Evolutionary conservation across 768 basidiomycete genomes (phyloP), one percentile per base, ranked within the genome.

Genomic region (Termitomyces sp.): DNA sequence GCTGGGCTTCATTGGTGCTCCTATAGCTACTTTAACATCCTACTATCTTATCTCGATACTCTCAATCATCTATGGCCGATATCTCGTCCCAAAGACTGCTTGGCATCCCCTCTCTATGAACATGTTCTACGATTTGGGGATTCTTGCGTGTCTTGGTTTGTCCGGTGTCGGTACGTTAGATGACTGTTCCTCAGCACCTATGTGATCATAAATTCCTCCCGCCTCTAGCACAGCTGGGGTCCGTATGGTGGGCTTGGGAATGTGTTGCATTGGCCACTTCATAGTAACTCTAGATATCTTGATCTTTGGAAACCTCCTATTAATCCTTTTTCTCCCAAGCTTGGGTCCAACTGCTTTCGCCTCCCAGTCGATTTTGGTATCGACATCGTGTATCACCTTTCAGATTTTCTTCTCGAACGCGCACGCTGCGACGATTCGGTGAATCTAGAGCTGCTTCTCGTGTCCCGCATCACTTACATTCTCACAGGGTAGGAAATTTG

Each of bases 391-490:
- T 0, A 83, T 79, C 1, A 85, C 84, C 2, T 94, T 81, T 66
- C 93, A 95, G 67, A 85, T 87, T 1, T 91, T 92, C 0, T 92
- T 85, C 60, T 82, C 91, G 0, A 68, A 95, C 33, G 79, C 87
- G 56, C 80, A 94, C 2, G 94, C 93, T 4, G 75, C 87, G 5
- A 86, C 92, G 22, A 92, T 97, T 23, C 82, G 92, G 87, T 89
- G 13, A 38, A 5, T 29, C 10, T 20, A 11, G 15, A 12, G 5
- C n/a, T 35, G 6, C 22, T 7, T 33, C 31, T n/a, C n/a, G n/a
- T n/a, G n/a, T n/a, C n/a, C n/a, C n/a, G n/a, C n/a, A n/a, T n/a
- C n/a, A n/a, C n/a, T 29, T 1, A 23, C 25, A 13, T 45, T 15
- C 33, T 33, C 18, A 2, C 39, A 56, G 58, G 7, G 23, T 54